phyloP scores from a whole-genome alignment of 1,284 basidiomycete genomes.

The Tausonia pullulans region DNA sequence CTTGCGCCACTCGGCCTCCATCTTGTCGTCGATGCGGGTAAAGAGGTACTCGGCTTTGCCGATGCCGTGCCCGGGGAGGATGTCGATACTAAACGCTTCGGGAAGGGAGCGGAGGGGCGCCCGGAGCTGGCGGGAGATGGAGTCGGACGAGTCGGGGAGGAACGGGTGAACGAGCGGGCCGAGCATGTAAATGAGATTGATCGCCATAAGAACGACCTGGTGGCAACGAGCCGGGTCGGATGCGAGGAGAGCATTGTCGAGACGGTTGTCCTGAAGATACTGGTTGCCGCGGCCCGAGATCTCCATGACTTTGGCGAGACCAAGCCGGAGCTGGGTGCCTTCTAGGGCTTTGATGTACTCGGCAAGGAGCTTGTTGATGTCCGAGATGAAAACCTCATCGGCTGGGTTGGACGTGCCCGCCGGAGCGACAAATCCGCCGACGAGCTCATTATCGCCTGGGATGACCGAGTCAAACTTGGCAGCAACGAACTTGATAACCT shows the following conservation, averaged over 20 bases:
- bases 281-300: slow-evolving; percentile 86
- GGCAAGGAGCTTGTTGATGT: slow-evolving; percentile 66
- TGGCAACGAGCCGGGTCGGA: slow-evolving; percentile 75
- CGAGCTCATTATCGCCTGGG: slow-evolving; percentile 60
- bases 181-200: slow-evolving; percentile 89
- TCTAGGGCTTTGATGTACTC: slow-evolving; percentile 86
- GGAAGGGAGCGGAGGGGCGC: slow-evolving; percentile 74
- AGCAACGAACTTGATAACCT: slow-evolving; percentile 73
- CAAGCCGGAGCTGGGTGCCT: slow-evolving; percentile 74
- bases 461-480: slow-evolving; percentile 74
- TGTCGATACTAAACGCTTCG: slow-evolving; percentile 56
- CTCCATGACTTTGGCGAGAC: slow-evolving; percentile 78
- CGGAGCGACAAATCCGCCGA: slow-evolving; percentile 50
- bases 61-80: slow-evolving; percentile 75
- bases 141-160: slow-evolving; percentile 82
- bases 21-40: slow-evolving; percentile 84
- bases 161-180: slow-evolving; percentile 82
- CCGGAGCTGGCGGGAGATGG: slow-evolving; percentile 79
- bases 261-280: slow-evolving; percentile 82
- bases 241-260: slow-evolving; percentile 81
- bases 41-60: slow-evolving; percentile 84
- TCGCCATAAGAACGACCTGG: slow-evolving; percentile 74
- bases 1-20: slow-evolving; percentile 68
- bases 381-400: slow-evolving; percentile 63
- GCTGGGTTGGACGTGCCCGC: slow-evolving; percentile 34